Evolutionary conservation across 257 asterid species (phyloP).

Genomic region (Solanum rostratum): DNA sequence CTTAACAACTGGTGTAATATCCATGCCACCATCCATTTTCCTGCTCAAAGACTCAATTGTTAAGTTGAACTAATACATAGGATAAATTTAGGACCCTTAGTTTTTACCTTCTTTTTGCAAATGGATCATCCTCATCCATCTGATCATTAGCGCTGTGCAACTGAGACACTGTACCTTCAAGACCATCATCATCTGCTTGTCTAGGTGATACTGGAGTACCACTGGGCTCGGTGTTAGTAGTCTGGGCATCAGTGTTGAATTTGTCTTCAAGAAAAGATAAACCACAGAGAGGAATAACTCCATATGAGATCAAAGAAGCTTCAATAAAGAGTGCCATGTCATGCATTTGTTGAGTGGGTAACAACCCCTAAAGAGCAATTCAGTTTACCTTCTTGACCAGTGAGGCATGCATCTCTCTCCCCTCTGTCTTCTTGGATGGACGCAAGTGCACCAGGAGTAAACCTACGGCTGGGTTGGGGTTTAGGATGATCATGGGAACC

Average conservation of each 20-base stretch:
- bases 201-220: slow-evolving; percentile 59
- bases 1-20: slow-evolving; percentile 66
- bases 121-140: slow-evolving; percentile 63
- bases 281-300: neutral
- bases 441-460: slow-evolving; percentile 62
- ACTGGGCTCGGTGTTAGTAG: slow-evolving; percentile 36
- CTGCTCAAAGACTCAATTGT: slow-evolving; percentile 23
- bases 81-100: neutral
- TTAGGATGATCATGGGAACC: slow-evolving; percentile 97
- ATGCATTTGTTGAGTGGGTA: neutral
- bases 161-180: slow-evolving; percentile 46
- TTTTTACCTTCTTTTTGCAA: slow-evolving; percentile 59
- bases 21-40: slow-evolving; percentile 69
- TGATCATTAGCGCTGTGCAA: slow-evolving; percentile 48
- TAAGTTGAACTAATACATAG: neutral
- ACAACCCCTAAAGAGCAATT: neutral
- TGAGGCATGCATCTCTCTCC: slow-evolving; percentile 35
- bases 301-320: neutral
- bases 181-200: slow-evolving; percentile 50
- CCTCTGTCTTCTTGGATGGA: slow-evolving; percentile 65
- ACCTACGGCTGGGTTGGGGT: slow-evolving; percentile 78
- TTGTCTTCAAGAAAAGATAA: slow-evolving; percentile 41
- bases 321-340: neutral
- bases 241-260: slow-evolving; percentile 21
- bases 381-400: slow-evolving; percentile 63